Base-by-base conservation (phyloP, 208 protist species). In the Herpetomonas muscarum region DNA sequence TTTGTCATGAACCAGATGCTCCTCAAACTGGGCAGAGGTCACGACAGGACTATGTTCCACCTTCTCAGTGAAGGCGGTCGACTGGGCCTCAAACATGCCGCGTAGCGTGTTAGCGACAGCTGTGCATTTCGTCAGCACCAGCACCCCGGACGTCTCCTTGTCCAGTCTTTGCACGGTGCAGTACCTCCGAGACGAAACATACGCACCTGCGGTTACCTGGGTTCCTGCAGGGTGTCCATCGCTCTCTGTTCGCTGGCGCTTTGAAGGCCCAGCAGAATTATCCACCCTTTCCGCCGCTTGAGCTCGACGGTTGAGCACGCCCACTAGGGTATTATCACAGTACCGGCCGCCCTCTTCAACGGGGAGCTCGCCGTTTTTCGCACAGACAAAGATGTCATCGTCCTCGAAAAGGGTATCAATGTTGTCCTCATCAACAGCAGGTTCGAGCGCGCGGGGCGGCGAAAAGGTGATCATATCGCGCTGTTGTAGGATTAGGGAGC, bases 61-160 rank as follows among this genome's bases (percentile, higher is more conserved):
- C 41, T 51, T 22, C 21, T 44, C 26, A 15, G 30, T 54, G 21
- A 78, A 50, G 19, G 21, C 9, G 6, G 53, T 47, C n/a, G 83
- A 82, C 53, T 85, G 77, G 10, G 50, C 12, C 55, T 79, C 74
- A 67, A 93, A 81, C 45, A 80, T 61, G 3, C 19, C 25, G 0
- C 80, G 72, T 1, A 94, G 54, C 6, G 19, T 9, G 30, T 58
- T 45, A 2, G 87, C 81, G 1, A 72, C 67, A 10, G 15, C 25
- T 5, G 53, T 32, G 10, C 60, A 57, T 44, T 72, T 75, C 3
- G 70, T 80, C 19, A 95, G 26, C 32, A 90, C 76, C 26, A 93
- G 66, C 5, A 90, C 54, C 17, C 89, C 89, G 3, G 85, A 92
- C 21, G 89, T 95, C 54, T 95, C 85, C 74, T 93, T 92, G 63